Evolutionary conservation across 2,329 filamentous ascomycete genomes (phyloP), one percentile per base, ranked within the genome.

Genomic region (Ophiostoma ips): DNA sequence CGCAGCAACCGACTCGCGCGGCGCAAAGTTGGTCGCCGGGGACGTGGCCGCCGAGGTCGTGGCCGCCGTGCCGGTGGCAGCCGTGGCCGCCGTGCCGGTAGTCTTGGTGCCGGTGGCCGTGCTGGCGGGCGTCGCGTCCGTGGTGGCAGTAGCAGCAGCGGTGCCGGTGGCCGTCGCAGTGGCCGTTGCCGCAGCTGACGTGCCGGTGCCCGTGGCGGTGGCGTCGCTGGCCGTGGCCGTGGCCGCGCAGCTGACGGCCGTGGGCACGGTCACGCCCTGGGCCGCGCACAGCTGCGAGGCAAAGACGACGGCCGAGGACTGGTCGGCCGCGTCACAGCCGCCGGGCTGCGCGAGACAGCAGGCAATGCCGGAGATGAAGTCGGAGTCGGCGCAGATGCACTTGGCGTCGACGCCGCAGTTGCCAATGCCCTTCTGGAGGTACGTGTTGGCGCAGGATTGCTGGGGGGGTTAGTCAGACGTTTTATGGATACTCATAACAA

Each of bases 321-420:
- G 62, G 53, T 61, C 60, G 13, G 54, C 49, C 5, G 37, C 11
- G 54, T 57, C 52, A 58, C 64, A 66, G 38, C 54, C 59, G 51
- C 52, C 59, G 12, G 55, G 50, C 43, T 52, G 31, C 21, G 53
- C 53, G 15, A 66, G 57, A 52, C 64, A 66, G 64, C 64, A 66
- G 37, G 62, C 57, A 51, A 71, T 66, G 60, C 61, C 63, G 51
- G 60, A 59, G 56, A 69, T 57, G 61, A 70, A 71, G 53, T 59
- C 50, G 51, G 59, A 56, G 56, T 69, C 62, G 16, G 52, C 55
- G 66, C 69, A 71, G 59, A 71, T 69, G 60, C 69, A 71, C 50
- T 57, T 56, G 40, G 56, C 51, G 50, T 68, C 62, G 34, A 48
- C 57, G 49, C 62, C 60, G 55, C 64, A 66, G 60, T 60, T 57